phyloP scores from a whole-genome alignment of 2,329 filamentous ascomycete genomes.

The Penicillium verrucosum region DNA sequence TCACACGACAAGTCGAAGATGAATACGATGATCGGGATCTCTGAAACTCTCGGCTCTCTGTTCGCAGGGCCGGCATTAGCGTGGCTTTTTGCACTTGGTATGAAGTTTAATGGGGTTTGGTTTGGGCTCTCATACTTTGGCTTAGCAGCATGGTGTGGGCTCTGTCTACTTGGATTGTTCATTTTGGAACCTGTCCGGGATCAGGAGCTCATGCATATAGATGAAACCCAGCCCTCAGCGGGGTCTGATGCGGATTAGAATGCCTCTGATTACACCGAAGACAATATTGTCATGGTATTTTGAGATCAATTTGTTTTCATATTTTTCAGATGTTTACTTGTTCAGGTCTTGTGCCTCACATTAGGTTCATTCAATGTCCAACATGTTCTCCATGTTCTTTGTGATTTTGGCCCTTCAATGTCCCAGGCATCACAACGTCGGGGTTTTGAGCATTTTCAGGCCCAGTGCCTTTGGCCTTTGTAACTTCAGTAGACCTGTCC shows the following conservation, averaged over 20 bases:
- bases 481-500: too few species aligned
- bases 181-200: background rate
- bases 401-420: too few species aligned
- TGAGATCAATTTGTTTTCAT: too few species aligned
- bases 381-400: too few species aligned
- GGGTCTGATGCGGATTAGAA: background rate
- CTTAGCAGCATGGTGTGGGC: background rate
- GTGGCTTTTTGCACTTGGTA: background rate
- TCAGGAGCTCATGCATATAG: background rate
- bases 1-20: background rate
- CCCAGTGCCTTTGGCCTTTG: too few species aligned
- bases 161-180: background rate
- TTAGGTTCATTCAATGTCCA: too few species aligned
- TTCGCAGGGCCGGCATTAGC: background rate
- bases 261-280: background rate
- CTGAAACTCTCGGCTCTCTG: background rate
- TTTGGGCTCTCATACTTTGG: background rate
- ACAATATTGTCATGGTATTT: too few species aligned
- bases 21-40: background rate
- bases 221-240: background rate
- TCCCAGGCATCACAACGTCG: too few species aligned
- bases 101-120: background rate
- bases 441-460: too few species aligned
- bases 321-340: too few species aligned
- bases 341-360: too few species aligned